Conservation (phyloP, 768 basidiomycete species). For the Hirschioporus abietinus region DNA sequence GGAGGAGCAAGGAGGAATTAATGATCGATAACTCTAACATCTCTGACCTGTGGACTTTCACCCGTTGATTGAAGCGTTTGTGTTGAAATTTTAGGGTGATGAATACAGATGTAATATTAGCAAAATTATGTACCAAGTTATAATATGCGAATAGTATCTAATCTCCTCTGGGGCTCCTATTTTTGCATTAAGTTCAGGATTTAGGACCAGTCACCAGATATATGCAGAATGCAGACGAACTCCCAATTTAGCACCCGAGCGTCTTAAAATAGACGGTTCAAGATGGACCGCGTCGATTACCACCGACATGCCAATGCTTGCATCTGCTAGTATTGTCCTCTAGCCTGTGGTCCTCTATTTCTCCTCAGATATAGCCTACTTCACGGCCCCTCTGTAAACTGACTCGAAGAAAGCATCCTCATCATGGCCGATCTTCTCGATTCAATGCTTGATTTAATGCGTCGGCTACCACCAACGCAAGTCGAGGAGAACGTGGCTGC, state of each 20-base stretch:
- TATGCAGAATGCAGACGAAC: no score
- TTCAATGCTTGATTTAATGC: constrained; percentile 92
- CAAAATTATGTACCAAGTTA: no score
- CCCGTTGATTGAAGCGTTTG: no score
- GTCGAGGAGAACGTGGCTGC: constrained; percentile 84
- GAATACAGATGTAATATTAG: no score
- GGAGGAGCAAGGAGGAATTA: not conserved
- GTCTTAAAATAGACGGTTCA: not conserved
- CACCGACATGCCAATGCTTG: no score
- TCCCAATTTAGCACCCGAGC: not conserved
- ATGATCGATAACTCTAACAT: not conserved
- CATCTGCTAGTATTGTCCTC: no score
- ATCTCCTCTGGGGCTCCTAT: no score
- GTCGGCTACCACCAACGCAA: constrained; percentile 88
- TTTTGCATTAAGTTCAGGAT: no score
- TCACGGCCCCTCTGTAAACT: not conserved
- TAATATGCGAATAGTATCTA: no score
- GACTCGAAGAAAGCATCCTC: not conserved
- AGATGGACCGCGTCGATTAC: not conserved
- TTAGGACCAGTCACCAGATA: no score
- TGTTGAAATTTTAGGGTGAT: no score
- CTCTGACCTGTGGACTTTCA: no score
- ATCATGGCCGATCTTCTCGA: constrained; percentile 76
- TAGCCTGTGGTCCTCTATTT: not conserved
- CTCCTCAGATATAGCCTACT: not conserved